Evolutionary conservation across 441 rosid genomes (phyloP).

Genomic region (Gossypium davidsonii): DNA sequence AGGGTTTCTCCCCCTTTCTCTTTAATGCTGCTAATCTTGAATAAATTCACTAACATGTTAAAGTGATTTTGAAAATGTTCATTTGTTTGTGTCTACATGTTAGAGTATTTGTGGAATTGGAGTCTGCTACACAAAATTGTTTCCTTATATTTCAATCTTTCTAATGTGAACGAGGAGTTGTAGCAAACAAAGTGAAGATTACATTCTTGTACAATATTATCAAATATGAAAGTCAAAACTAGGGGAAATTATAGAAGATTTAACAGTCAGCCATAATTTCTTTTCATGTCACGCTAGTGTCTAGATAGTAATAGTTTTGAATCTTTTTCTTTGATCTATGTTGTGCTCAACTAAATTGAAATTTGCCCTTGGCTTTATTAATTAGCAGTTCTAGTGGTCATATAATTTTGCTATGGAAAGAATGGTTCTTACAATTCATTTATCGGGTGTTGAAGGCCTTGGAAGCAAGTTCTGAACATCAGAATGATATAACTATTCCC

Average conservation of each 20-base stretch:
- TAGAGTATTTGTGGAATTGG: background rate
- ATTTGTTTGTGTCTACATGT: background rate
- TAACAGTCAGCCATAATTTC: background rate
- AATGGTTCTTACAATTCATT: constrained; percentile 15
- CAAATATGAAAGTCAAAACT: background rate
- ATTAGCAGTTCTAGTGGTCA: background rate
- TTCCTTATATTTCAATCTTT: background rate
- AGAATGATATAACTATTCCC: constrained; percentile 29
- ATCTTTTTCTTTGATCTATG: background rate
- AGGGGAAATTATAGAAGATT: background rate
- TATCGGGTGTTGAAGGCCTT: constrained; percentile 51
- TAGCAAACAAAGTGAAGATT: background rate
- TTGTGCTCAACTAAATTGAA: background rate
- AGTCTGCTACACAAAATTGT: background rate
- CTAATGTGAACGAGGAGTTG: background rate
- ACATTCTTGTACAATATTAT: background rate
- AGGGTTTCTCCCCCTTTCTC: background rate
- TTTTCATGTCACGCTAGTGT: background rate
- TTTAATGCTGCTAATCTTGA: background rate
- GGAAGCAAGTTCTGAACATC: constrained; percentile 60
- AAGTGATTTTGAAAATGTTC: background rate
- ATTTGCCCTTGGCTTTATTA: background rate
- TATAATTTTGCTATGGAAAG: background rate
- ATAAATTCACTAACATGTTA: background rate
- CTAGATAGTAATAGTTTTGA: constrained; percentile 2